These are phyloP conservation scores for Plasmodium vinckei DNA, from an alignment of 169 alveolate genomes.

Conservation along the genomic window DNA sequence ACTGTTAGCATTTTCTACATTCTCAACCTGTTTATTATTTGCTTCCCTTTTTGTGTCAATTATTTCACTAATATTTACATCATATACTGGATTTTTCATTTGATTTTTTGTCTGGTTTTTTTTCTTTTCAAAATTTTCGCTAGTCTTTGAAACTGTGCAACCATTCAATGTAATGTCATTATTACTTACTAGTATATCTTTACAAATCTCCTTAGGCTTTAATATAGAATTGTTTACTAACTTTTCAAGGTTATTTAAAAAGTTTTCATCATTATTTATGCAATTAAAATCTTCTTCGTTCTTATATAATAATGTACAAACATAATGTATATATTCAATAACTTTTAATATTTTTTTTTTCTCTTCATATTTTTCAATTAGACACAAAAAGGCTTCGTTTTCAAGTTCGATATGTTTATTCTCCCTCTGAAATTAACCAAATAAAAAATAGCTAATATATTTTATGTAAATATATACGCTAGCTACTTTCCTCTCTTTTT, in stretches of 20 bases:
- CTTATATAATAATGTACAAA: conserved; percentile 37
- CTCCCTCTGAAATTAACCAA: conserved; percentile 5
- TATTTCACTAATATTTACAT: conserved; percentile 17
- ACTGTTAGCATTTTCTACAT: neutral
- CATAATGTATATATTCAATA: conserved; percentile 36
- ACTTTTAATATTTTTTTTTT: conserved; percentile 20
- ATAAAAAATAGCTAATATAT: neutral
- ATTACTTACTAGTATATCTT: conserved; percentile 19
- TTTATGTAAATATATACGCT: too few relatives aligned
- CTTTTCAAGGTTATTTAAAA: neutral
- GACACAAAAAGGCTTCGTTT: conserved; percentile 30
- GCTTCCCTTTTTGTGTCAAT: neutral
- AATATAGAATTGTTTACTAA: conserved; percentile 12
- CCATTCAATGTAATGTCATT: neutral
- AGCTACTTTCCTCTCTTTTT: too few relatives aligned
- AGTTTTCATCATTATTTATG: conserved; percentile 1
- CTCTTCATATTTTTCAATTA: conserved; percentile 59
- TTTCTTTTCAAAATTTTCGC: neutral
- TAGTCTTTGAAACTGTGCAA: too few relatives aligned
- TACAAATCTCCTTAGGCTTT: conserved; percentile 1
- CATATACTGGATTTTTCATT: conserved; percentile 3
- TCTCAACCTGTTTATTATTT: neutral
- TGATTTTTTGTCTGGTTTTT: neutral
- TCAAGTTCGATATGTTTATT: conserved; percentile 34
- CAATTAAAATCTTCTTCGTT: conserved; percentile 28